Conservation (phyloP, 2,329 filamentous ascomycete species). For the Harringtonia lauricola region DNA sequence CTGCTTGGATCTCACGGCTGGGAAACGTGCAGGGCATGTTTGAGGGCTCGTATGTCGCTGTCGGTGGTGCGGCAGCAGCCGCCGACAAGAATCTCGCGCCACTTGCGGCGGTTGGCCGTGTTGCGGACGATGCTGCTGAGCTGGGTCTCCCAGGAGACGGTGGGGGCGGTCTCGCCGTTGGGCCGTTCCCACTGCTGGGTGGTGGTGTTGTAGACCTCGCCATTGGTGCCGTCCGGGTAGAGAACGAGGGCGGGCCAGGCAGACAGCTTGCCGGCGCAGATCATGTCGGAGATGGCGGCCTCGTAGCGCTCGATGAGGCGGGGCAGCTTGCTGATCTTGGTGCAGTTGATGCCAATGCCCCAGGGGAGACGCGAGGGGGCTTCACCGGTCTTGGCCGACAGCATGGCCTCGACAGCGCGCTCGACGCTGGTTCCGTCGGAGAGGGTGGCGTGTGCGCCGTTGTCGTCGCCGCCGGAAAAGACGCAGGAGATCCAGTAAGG, state of each 20-base stretch:
- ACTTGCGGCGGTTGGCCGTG: slow-evolving; percentile 25
- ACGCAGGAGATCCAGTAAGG: slow-evolving; percentile 53
- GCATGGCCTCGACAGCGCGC: slow-evolving; percentile 27
- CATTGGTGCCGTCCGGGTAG: slow-evolving; percentile 60
- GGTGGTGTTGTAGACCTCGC: slow-evolving; percentile 53
- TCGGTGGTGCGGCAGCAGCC: slow-evolving; percentile 41
- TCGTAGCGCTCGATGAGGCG: slow-evolving; percentile 44
- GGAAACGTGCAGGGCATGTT: no score
- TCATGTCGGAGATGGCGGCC: slow-evolving; percentile 27
- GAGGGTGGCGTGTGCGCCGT: slow-evolving; percentile 25
- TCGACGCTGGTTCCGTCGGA: slow-evolving; percentile 43
- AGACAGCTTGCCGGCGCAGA: slow-evolving; percentile 20
- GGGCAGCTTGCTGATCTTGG: slow-evolving; percentile 51
- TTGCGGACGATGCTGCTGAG: slow-evolving; percentile 28
- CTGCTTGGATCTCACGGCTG: no score
- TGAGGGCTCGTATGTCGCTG: slow-evolving; percentile 12
- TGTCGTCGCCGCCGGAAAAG: slow-evolving; percentile 33
- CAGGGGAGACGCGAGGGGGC: slow-evolving; percentile 31
- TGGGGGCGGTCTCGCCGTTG: slow-evolving; percentile 14
- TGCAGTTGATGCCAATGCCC: slow-evolving; percentile 60
- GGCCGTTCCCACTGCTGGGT: slow-evolving; percentile 48
- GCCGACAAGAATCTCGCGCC: slow-evolving; percentile 36
- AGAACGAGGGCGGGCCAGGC: slow-evolving; percentile 45
- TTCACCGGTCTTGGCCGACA: slow-evolving; percentile 8
- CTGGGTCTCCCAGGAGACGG: slow-evolving; percentile 33